Conservation (phyloP, 1,139 yeast genomes). For the Yarrowia galli region DNA sequence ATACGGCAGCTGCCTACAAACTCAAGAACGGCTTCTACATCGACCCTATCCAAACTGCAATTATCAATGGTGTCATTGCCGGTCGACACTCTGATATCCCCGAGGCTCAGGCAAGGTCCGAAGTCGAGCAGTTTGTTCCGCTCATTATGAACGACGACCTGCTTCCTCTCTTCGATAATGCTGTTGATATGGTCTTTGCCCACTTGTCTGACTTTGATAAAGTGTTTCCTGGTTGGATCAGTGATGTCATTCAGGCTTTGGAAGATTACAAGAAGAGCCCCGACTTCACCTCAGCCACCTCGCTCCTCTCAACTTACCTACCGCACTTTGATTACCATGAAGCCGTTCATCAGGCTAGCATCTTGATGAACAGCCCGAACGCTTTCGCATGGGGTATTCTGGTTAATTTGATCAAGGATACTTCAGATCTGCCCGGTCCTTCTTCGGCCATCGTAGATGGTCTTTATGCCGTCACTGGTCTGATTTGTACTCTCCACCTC, state of each 20-base stretch:
- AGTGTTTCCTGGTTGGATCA: not conserved
- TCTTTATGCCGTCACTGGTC: not conserved
- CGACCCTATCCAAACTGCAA: not conserved
- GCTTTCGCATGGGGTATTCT: not conserved
- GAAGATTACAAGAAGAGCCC: not conserved
- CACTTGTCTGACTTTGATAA: no score
- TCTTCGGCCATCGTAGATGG: not conserved
- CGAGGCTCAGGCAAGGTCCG: not conserved
- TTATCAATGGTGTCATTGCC: not conserved
- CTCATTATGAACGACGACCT: conserved; percentile 9
- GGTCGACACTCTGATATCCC: not conserved
- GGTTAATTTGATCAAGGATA: not conserved
- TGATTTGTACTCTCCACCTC: not conserved
- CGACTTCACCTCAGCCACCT: conserved; percentile 7
- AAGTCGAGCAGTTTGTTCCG: not conserved
- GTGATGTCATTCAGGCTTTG: not conserved
- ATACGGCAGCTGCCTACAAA: not conserved
- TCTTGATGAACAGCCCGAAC: not conserved
- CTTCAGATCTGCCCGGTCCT: not conserved
- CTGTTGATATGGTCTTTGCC: not conserved
- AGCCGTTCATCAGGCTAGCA: not conserved
- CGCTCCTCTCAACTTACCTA: not conserved
- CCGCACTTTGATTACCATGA: conserved; percentile 3
- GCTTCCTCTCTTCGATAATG: not conserved
- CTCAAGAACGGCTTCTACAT: no score